Evolutionary conservation across 2,329 filamentous ascomycete genomes (phyloP).

Genomic region (Colletotrichum horii): DNA sequence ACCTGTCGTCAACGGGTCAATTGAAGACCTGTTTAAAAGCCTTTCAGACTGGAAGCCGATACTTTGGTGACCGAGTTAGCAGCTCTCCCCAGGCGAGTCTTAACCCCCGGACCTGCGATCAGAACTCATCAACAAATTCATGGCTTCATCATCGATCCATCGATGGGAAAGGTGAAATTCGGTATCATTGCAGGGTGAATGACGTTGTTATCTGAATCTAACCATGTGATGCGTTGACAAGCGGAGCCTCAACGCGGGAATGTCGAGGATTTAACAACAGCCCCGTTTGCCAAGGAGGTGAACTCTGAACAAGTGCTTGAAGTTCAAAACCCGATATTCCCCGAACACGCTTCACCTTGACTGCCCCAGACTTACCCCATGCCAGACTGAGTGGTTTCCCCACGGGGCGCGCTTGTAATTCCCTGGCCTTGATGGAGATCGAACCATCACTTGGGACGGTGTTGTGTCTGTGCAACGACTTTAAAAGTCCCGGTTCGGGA

Average conservation of each 20-base stretch:
- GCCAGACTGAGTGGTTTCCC: not conserved
- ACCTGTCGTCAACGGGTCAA: not conserved
- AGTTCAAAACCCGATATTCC: not conserved
- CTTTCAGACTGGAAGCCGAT: not conserved
- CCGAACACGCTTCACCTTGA: not conserved
- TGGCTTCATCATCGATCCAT: not conserved
- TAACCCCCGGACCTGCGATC: fast-evolving
- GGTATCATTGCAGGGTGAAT: fast-evolving
- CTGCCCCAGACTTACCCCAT: not conserved
- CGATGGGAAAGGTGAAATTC: not conserved
- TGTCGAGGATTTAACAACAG: not conserved
- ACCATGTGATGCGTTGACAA: not conserved
- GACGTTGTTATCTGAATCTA: not conserved
- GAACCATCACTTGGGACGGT: not conserved
- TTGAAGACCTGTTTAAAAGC: fast-evolving
- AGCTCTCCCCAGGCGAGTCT: not conserved
- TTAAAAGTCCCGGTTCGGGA: not conserved
- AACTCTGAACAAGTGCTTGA: not conserved
- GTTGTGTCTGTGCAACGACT: not conserved
- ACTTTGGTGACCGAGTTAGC: not conserved
- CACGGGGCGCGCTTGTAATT: not conserved
- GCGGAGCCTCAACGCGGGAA: not conserved
- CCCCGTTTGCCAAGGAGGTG: not conserved
- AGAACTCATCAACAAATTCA: not conserved
- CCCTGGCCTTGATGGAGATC: not conserved